Percentiles rank a stretch among this genome's conserved stretches.
Conservation (phyloP, 2,329 filamentous ascomycete genomes). For the Phialocephala sp. region DNA sequence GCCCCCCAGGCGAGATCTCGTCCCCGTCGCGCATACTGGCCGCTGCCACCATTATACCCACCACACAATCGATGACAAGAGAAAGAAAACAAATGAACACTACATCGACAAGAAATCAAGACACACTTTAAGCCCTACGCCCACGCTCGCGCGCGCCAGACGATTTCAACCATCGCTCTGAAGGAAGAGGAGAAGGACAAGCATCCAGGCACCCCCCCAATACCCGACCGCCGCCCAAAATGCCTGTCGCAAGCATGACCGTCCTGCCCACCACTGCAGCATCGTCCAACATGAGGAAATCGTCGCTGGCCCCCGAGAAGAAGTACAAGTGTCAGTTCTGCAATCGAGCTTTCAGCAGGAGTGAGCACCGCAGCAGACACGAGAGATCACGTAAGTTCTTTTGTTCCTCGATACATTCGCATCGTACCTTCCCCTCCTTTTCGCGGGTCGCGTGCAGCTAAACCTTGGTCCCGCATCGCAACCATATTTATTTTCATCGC, state of each 20-base stretch:
- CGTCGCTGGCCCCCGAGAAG: constrained; percentile 79
- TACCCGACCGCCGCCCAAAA: constrained; percentile 47
- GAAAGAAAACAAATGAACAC: constrained; percentile 59
- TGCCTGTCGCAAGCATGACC: constrained; percentile 65
- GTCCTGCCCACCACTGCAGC: constrained; percentile 70
- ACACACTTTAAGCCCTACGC: constrained; percentile 75
- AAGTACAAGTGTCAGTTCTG: constrained; percentile 99
- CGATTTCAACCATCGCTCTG: constrained; percentile 47
- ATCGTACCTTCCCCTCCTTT: constrained; percentile 23
- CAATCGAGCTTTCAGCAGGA: constrained; percentile 94
- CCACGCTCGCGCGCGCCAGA: constrained; percentile 45
- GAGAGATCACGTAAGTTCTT: constrained; percentile 91
- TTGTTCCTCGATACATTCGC: constrained; percentile 6
- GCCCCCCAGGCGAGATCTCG: constrained; percentile 33
- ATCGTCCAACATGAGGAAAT: constrained; percentile 75
- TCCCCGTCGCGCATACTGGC: constrained; percentile 35
- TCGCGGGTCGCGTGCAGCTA: constrained; percentile 35
- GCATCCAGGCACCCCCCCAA: constrained; percentile 31
- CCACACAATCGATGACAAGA: constrained; percentile 60
- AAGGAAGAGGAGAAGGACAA: constrained; percentile 25
- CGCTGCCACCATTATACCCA: constrained; percentile 47
- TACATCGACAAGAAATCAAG: constrained; percentile 54
- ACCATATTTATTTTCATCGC: constrained; percentile 15
- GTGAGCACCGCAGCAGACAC: constrained; percentile 95
- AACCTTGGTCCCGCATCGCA: constrained; percentile 23